Conservation (phyloP, 495 filamentous ascomycete genomes). For the Penicillium angulare region DNA sequence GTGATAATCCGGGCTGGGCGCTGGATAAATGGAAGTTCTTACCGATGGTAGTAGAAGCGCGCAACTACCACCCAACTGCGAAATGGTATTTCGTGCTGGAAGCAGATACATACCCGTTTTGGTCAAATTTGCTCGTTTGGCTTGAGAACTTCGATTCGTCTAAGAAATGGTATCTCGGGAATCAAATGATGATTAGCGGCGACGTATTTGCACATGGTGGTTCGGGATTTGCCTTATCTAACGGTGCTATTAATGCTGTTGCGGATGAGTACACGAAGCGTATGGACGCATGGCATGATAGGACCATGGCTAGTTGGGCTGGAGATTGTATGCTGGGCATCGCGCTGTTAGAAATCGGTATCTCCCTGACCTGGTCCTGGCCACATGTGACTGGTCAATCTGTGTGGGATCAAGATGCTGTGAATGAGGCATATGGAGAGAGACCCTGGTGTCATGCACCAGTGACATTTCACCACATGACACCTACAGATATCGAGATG, state of each 20-base stretch:
- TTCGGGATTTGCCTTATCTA: conserved; percentile 57
- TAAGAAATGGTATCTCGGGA: conserved; percentile 53
- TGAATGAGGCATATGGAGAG: conserved; percentile 31
- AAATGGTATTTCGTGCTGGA: conserved; percentile 71
- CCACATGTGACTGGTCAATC: conserved; percentile 32
- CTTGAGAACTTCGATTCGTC: conserved; percentile 48
- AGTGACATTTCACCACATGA: conserved; percentile 50
- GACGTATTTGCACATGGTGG: conserved; percentile 64
- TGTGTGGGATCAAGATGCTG: conserved; percentile 40
- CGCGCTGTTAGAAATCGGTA: conserved; percentile 33
- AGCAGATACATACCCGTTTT: conserved; percentile 65
- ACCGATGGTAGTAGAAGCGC: conserved; percentile 59
- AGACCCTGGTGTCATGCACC: conserved; percentile 50
- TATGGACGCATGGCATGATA: conserved; percentile 27
- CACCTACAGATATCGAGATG: conserved; percentile 33
- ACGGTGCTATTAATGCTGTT: conserved; percentile 31
- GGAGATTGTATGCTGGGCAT: conserved; percentile 48
- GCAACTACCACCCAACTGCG: conserved; percentile 44
- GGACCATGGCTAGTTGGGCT: conserved; percentile 41
- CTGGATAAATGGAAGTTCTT: conserved; percentile 74
- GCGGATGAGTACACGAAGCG: conserved; percentile 14
- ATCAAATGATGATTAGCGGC: conserved; percentile 45
- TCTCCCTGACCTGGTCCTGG: conserved; percentile 35
- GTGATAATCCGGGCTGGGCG: conserved; percentile 55
- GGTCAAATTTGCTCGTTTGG: conserved; percentile 61